A percentile compares a stretch with the other conserved stretches of the same genome.
These are phyloP conservation scores for Chaetothyriales sp. DNA, from an alignment of 2,329 filamentous ascomycete species.

Conservation along the genomic window DNA sequence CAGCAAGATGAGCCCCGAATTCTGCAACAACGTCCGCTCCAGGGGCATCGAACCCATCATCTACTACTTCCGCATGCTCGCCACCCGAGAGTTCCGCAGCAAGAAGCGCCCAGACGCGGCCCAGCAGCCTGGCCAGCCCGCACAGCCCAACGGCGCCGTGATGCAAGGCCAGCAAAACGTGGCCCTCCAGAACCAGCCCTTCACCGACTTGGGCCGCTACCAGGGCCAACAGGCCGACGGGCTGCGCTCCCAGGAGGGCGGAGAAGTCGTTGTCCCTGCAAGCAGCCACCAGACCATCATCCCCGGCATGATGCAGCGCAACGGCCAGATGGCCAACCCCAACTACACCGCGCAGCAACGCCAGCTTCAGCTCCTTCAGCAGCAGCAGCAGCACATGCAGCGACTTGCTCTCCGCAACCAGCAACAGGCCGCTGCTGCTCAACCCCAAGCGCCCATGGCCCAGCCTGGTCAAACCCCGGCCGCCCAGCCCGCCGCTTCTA, in stretches of 20 bases:
- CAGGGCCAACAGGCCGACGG: constrained; percentile 49
- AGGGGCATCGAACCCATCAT: constrained; percentile 38
- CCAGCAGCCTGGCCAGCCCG: constrained; percentile 16
- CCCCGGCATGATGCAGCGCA: constrained; percentile 27
- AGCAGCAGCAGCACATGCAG: constrained; percentile 25
- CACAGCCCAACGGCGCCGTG: neutral
- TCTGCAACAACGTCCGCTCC: constrained; percentile 31
- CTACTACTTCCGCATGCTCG: constrained; percentile 38
- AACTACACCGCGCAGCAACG: constrained; percentile 29
- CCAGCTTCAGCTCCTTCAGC: constrained; percentile 27
- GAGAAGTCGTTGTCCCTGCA: constrained; percentile 50
- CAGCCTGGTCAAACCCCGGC: constrained; percentile 34
- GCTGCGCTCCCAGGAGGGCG: constrained; percentile 47
- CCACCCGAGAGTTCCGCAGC: constrained; percentile 30
- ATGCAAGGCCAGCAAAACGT: neutral
- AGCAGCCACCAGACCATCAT: constrained; percentile 41
- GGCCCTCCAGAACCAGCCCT: constrained; percentile 18
- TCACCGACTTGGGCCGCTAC: constrained; percentile 40
- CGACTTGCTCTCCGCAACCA: constrained; percentile 29
- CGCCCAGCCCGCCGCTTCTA: constrained; percentile 29
- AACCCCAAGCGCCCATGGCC: constrained; percentile 29
- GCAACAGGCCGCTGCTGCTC: constrained; percentile 27
- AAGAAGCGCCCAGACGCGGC: constrained; percentile 10
- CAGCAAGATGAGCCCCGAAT: constrained; percentile 34
- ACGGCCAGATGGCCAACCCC: constrained; percentile 27